Base-by-base conservation (phyloP, 2,329 filamentous ascomycete genomes). In the Rhinocladiella mackenziei region DNA sequence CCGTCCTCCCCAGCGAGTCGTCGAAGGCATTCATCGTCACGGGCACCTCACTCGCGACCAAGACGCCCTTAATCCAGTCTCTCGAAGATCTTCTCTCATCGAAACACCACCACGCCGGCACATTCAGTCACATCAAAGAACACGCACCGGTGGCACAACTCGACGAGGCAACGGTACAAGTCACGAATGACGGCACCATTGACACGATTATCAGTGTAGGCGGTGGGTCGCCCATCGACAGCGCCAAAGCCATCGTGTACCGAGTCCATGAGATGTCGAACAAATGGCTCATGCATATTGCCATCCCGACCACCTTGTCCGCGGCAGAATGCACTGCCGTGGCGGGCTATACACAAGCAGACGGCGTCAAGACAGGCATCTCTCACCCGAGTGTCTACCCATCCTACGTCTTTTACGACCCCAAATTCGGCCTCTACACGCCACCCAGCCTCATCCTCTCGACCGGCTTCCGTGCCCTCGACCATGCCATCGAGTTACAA, bases 21-120 rank as follows among this genome's bases (percentile, higher is more conserved):
- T 76, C 73, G 39, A 76, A 76, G 61, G 76, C 75, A 1, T 78
- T 78, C 61, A 74, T 79, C 55, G 70, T 79, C 32, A 78, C 76
- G 1, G 74, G 75, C 17, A 65, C 60, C 30, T 77, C 75, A 0
- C 66, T 79, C 5, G 71, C 73, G 5, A 73, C 60, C 30, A 78
- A 77, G 54, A 78, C 76, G 0, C 62, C 67, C 0, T 63, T 79
- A 5, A 68, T 79, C 50, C 66, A 69, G 42, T 62, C 73, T 36
- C 66, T 78, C 11, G 74, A 78, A 60, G 51, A 65, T 8, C 60
- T 74, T 1, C 63, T 79, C 0, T 68, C 67, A 4, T 51, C 62
- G 10, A 53, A 61, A 22, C 62, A 61, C 31, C 62, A 61, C 31
- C 73, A 76, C 54, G 75, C 73, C 2, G 72, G 73, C 46, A 78